These are phyloP conservation scores for Raddia guianensis DNA, from an alignment of 176 grass and related monocot genomes.

Conservation along the genomic window DNA sequence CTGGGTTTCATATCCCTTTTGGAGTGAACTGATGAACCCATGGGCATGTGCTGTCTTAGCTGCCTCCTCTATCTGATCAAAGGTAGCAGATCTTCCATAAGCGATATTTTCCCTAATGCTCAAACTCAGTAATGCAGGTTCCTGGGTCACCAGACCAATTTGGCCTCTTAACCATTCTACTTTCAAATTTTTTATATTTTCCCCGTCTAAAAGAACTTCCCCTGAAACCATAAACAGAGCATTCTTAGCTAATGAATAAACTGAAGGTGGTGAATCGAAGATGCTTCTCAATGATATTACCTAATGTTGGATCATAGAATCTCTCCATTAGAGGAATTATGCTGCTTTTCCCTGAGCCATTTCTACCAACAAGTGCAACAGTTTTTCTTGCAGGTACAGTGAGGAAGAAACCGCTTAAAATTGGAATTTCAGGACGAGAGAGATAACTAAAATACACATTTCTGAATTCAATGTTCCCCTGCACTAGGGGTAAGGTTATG, in stretches of 20 bases:
- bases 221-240: conserved; percentile 55
- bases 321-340: conserved; percentile 99
- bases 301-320: conserved; percentile 99
- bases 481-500: conserved; percentile 67
- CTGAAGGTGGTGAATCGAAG: conserved; percentile 13
- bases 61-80: conserved; percentile 97
- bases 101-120: conserved; percentile 98
- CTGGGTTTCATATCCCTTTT: conserved; percentile 97
- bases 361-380: conserved; percentile 99
- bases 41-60: conserved; percentile 99
- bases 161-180: conserved; percentile 99
- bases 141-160: conserved; percentile 98
- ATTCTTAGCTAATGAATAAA: conserved; percentile 30
- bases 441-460: conserved; percentile 99
- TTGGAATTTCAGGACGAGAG: conserved; percentile 97
- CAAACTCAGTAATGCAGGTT: conserved; percentile 93
- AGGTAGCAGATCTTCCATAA: conserved; percentile 89
- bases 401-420: conserved; percentile 97
- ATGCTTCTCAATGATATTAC: conserved; percentile 48
- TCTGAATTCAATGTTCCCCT: conserved; percentile 98
- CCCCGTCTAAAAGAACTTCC: conserved; percentile 97
- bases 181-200: conserved; percentile 98
- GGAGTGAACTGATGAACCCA: conserved; percentile 89
- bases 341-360: conserved; percentile 98
- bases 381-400: conserved; percentile 98